Evolutionary conservation across 371 early-diverging fungal species (phyloP).

Genomic region (Mortierella sp.): DNA sequence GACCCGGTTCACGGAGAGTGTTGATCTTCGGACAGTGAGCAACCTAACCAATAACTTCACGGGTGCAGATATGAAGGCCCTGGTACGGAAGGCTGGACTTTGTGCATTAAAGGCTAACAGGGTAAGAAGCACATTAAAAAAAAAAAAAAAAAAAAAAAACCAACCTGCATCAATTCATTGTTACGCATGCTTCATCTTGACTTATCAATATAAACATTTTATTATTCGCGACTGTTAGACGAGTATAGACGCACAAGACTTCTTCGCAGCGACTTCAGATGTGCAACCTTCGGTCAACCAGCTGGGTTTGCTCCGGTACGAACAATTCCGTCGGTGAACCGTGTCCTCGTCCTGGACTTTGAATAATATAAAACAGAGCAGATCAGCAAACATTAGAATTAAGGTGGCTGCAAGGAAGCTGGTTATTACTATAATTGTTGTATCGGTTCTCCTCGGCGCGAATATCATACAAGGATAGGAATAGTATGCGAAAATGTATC

Average conservation of each 20-base stretch:
- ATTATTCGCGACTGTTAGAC: slow-evolving; percentile 15
- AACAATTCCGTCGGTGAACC: slow-evolving; percentile 27
- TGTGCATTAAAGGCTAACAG: slow-evolving; percentile 60
- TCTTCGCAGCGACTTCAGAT: slow-evolving; percentile 36
- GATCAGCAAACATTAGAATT: too few relatives aligned
- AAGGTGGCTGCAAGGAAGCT: too few relatives aligned
- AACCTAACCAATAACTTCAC: slow-evolving; percentile 68
- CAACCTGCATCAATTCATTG: too few relatives aligned
- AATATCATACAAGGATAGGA: neutral
- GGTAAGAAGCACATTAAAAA: slow-evolving; percentile 5
- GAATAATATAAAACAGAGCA: neutral
- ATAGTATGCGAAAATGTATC: neutral
- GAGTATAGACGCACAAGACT: slow-evolving; percentile 42
- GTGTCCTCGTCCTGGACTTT: neutral
- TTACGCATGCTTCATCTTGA: too few relatives aligned
- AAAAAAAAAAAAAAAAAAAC: neutral
- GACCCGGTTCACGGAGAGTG: slow-evolving; percentile 59
- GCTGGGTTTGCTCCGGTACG: slow-evolving; percentile 36
- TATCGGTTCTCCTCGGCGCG: too few relatives aligned
- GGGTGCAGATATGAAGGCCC: slow-evolving; percentile 87
- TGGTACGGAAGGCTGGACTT: slow-evolving; percentile 82
- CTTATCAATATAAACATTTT: neutral
- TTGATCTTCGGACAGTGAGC: slow-evolving; percentile 67
- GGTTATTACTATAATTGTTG: too few relatives aligned
- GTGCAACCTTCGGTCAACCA: slow-evolving; percentile 46